Evolutionary conservation across 2,329 filamentous ascomycete genomes (phyloP).

Genomic region (Akanthomyces dipterigenus): DNA sequence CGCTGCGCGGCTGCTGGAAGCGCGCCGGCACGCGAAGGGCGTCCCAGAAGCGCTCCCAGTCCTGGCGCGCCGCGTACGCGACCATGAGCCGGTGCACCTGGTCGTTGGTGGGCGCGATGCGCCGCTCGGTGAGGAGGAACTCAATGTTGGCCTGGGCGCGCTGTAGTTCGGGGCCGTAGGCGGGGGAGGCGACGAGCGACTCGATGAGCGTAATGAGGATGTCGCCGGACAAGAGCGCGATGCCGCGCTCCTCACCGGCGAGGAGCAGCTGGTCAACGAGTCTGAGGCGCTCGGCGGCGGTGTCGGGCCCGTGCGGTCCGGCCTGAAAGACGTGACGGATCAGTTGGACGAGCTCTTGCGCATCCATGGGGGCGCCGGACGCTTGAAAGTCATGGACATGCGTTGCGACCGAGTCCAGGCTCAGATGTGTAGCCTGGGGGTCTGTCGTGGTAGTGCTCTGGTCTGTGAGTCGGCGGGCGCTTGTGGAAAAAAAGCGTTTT

Average conservation of each 20-base stretch:
- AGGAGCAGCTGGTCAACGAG: slow-evolving; percentile 38
- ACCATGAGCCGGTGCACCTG: slow-evolving; percentile 36
- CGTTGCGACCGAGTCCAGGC: slow-evolving; percentile 19
- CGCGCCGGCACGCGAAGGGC: slow-evolving; percentile 50
- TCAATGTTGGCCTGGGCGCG: slow-evolving; percentile 39
- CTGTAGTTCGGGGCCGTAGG: slow-evolving; percentile 26
- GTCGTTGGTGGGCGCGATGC: slow-evolving; percentile 32
- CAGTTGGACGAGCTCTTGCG: slow-evolving; percentile 29
- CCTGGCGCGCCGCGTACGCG: slow-evolving; percentile 37
- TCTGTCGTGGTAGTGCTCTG: neutral
- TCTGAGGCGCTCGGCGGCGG: slow-evolving; percentile 25
- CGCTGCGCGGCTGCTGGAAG: slow-evolving; percentile 40
- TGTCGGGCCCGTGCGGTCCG: slow-evolving; percentile 15
- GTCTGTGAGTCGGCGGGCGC: slow-evolving; percentile 18
- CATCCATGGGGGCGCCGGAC: slow-evolving; percentile 28
- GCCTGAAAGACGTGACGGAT: slow-evolving; percentile 32
- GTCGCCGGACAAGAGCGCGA: slow-evolving; percentile 36
- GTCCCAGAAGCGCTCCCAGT: slow-evolving; percentile 55
- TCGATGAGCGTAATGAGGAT: slow-evolving; percentile 44
- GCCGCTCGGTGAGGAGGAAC: slow-evolving; percentile 32
- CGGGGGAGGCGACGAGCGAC: slow-evolving; percentile 26
- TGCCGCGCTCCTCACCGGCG: slow-evolving; percentile 39
- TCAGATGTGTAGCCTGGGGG: neutral
- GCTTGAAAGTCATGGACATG: slow-evolving; percentile 34
- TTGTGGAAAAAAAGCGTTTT: slow-evolving; percentile 28